Evolutionary conservation across 495 filamentous ascomycete species (phyloP).

Genomic region (Aspergillus panamensis): DNA sequence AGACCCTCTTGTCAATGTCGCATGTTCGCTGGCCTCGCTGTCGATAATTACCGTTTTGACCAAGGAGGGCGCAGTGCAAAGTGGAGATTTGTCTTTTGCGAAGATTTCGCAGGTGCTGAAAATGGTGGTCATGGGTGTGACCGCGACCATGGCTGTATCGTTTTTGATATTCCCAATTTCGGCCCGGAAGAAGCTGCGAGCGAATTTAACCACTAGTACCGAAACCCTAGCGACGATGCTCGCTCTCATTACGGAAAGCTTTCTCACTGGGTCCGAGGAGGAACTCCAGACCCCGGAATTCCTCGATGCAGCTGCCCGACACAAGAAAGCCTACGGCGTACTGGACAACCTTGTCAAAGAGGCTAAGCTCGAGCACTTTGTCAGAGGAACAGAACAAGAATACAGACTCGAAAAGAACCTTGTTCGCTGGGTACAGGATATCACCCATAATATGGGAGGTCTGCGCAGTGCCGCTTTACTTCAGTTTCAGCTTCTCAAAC

Average conservation of each 20-base stretch:
- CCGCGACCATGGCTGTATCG: conserved; percentile 70
- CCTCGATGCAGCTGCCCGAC: conserved; percentile 59
- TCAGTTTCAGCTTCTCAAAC: conserved; percentile 78
- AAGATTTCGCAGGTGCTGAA: conserved; percentile 87
- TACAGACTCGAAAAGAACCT: conserved; percentile 77
- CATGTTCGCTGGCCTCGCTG: conserved; percentile 84
- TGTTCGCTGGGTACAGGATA: conserved; percentile 78
- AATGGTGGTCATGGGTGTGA: conserved; percentile 84
- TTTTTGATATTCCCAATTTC: conserved; percentile 77
- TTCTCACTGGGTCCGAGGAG: conserved; percentile 79
- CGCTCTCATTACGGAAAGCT: conserved; percentile 75
- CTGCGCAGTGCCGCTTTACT: conserved; percentile 84
- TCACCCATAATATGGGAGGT: conserved; percentile 88
- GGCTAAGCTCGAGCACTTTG: conserved; percentile 85
- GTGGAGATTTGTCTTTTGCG: conserved; percentile 69
- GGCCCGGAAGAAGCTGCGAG: conserved; percentile 69
- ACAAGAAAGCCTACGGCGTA: conserved; percentile 64
- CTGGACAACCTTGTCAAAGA: conserved; percentile 81
- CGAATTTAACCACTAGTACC: conserved; percentile 71
- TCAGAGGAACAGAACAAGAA: conserved; percentile 76
- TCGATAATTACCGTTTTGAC: conserved; percentile 90
- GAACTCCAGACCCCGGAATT: conserved; percentile 65
- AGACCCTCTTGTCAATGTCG: conserved; percentile 85
- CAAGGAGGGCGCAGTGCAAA: conserved; percentile 85
- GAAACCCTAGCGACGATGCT: conserved; percentile 77